Evolutionary conservation across 2,329 filamentous ascomycete genomes (phyloP).

Genomic region (Sclerotinia sclerotiorum): DNA sequence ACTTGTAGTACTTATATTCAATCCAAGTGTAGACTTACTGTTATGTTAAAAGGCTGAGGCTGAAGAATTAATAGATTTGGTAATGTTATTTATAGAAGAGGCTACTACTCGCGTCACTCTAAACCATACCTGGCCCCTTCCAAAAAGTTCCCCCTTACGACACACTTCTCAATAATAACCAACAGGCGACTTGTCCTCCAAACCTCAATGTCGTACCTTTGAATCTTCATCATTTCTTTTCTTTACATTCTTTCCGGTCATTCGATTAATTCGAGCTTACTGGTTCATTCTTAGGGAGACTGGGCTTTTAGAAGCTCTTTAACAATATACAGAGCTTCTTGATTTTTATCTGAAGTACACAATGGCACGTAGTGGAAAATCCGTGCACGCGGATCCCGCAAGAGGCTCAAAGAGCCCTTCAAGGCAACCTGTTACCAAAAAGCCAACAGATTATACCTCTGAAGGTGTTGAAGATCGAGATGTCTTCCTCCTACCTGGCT

Average conservation of each 20-base stretch:
- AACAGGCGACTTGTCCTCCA: conserved; percentile 28
- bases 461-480: conserved; percentile 86
- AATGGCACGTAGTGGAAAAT: conserved; percentile 36
- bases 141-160: conserved; percentile 25
- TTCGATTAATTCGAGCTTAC: conserved; percentile 25
- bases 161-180: not conserved
- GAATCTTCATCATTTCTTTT: conserved; percentile 32
- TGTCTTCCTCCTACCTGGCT: conserved; percentile 79
- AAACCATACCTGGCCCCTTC: conserved; percentile 21
- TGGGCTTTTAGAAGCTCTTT: conserved; percentile 30
- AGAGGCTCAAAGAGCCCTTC: conserved; percentile 28
- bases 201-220: conserved; percentile 36
- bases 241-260: conserved; percentile 33
- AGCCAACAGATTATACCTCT: conserved; percentile 63
- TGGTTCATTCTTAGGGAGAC: conserved; percentile 29
- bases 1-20: not conserved
- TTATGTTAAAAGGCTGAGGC: conserved; percentile 16
- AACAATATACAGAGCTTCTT: conserved; percentile 27
- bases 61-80: conserved; percentile 11
- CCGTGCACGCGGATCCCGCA: conserved; percentile 25
- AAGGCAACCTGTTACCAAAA: conserved; percentile 28
- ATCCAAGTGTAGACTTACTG: not conserved
- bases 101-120: conserved; percentile 17
- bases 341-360: conserved; percentile 25
- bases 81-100: conserved; percentile 25